These are phyloP conservation scores for Alternaria rosae DNA, from an alignment of 2,329 filamentous ascomycete species.

Conservation along the genomic window DNA sequence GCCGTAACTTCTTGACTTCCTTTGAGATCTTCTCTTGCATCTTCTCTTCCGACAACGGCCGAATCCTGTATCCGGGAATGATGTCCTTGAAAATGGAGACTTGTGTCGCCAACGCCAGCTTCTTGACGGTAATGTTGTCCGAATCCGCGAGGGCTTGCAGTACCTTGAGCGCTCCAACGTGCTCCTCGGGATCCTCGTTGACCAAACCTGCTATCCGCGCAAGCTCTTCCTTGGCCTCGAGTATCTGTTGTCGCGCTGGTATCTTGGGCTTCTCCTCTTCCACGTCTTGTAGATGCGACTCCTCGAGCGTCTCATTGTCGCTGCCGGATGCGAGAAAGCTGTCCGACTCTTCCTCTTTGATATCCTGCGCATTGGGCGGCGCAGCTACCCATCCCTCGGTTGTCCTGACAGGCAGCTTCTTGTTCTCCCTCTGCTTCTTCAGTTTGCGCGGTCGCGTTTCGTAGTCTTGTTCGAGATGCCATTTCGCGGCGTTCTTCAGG, in stretches of 20 bases:
- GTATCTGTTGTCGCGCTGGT: constrained; percentile 78
- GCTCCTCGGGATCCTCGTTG: constrained; percentile 93
- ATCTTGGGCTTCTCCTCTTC: constrained; percentile 67
- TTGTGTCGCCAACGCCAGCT: constrained; percentile 85
- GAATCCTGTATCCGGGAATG: constrained; percentile 95
- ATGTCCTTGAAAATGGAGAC: constrained; percentile 92
- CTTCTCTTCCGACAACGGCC: constrained; percentile 77
- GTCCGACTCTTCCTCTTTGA: constrained; percentile 65
- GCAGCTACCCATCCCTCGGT: constrained; percentile 76
- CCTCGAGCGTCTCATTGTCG: constrained; percentile 60
- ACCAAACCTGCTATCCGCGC: constrained; percentile 80
- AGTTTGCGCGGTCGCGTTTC: constrained; percentile 78
- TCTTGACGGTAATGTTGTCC: constrained; percentile 76
- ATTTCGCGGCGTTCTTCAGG: constrained; percentile 77
- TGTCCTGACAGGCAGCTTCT: constrained; percentile 85
- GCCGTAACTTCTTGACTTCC: constrained; percentile 81
- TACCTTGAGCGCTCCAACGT: constrained; percentile 79
- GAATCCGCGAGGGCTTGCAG: constrained; percentile 77
- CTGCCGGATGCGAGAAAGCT: constrained; percentile 68
- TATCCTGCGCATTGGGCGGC: constrained; percentile 44
- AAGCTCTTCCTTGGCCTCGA: constrained; percentile 89
- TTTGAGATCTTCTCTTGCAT: constrained; percentile 85
- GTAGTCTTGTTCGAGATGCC: constrained; percentile 93
- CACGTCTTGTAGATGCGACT: constrained; percentile 49
- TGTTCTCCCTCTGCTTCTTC: constrained; percentile 75